phyloP scores from a whole-genome alignment of 192 early-diverging fungal genomes.

The Nowakowskiella sp. region DNA sequence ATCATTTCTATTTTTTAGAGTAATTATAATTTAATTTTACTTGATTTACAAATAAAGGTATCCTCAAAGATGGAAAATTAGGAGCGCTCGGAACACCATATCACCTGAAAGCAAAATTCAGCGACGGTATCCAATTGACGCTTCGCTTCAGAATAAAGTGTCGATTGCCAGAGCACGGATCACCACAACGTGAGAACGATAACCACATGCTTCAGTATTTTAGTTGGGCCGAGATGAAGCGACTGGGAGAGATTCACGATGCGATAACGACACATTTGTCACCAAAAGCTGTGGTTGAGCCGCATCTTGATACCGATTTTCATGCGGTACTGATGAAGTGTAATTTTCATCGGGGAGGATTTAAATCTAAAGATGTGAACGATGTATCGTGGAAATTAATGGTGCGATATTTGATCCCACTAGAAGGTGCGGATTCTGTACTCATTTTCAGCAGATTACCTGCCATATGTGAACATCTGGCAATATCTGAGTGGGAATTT shows the following conservation, averaged over 20 bases:
- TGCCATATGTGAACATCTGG: conserved; percentile 2
- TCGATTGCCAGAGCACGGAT: not conserved
- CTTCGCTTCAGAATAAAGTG: conserved; percentile 13
- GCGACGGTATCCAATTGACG: conserved; percentile 22
- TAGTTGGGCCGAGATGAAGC: not conserved
- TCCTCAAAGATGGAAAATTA: conserved; percentile 23
- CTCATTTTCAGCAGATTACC: conserved; percentile 14
- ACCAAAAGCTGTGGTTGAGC: not conserved
- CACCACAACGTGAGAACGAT: not conserved
- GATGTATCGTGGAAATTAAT: conserved; percentile 25
- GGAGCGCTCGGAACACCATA: conserved; percentile 18
- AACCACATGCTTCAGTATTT: not conserved
- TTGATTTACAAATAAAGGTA: too few relatives aligned
- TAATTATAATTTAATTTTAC: too few relatives aligned
- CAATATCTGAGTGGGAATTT: conserved; percentile 4
- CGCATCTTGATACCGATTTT: not conserved
- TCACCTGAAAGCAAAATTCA: conserved; percentile 26
- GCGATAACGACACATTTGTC: not conserved
- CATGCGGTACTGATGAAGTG: not conserved
- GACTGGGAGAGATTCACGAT: not conserved
- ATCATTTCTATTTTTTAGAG: too few relatives aligned
- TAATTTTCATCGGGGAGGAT: not conserved
- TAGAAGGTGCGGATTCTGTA: conserved; percentile 12
- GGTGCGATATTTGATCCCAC: conserved; percentile 6
- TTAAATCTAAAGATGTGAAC: not conserved